Base-by-base conservation (phyloP, 768 basidiomycete species). In the Postia placenta region DNA sequence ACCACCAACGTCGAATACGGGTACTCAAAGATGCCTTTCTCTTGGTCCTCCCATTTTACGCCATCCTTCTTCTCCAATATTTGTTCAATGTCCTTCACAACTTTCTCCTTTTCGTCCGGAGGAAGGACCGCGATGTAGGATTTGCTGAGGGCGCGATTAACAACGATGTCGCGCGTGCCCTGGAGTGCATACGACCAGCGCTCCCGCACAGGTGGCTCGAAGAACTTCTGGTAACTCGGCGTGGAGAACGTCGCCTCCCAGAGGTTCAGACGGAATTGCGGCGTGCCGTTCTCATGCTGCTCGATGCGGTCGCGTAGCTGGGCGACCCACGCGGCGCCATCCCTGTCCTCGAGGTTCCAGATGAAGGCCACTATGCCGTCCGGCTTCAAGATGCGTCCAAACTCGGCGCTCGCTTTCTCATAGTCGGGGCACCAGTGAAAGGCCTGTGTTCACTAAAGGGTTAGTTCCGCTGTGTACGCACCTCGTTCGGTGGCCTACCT, bases 401-500 rank as follows among this genome's bases (percentile, higher is more conserved):
- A 88, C 62, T 96, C 93, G 0, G 66, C 66, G 17, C 79, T 74
- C 0, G 93, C 91, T 45, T 69, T 72, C 40, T 80, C 76, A 60
- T 82, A 85, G 62, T 93, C 79, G 9, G 85, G 85, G 53, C 87
- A 88, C 94, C 94, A 97, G 69, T 97, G 94, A 65, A 85, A 96
- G 14, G 94, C 94, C 83, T 94, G 49, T 41, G 42, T 51, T 58
- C 17, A 26, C 12, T 37, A 24, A n/a, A n/a, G n/a, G n/a, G n/a
- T n/a, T n/a, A n/a, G n/a, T n/a, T n/a, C n/a, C n/a, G n/a, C n/a
- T n/a, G n/a, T n/a, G n/a, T n/a, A n/a, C n/a, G n/a, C n/a, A n/a
- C n/a, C n/a, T n/a, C n/a, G n/a, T n/a, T n/a, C n/a, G n/a, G 26
- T 14, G 12, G 50, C 60, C 15, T 56, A 82, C 85, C 74, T 88